Percentiles rank a stretch among this genome's conserved stretches.
Conservation (phyloP, 768 basidiomycete genomes). For the Boletus sp. region DNA sequence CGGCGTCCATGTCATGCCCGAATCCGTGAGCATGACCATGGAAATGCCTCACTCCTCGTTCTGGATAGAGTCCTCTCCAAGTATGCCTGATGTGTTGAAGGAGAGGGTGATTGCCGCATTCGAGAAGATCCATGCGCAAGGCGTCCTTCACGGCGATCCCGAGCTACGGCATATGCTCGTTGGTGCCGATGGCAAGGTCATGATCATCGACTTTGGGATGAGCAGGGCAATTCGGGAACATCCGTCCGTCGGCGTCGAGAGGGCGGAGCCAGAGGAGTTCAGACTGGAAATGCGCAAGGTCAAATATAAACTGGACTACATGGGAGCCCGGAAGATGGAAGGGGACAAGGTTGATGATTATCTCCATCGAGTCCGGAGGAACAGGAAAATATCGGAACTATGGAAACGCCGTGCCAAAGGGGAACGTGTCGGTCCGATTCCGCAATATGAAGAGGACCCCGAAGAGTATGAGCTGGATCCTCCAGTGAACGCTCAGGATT, state of each 20-base stretch:
- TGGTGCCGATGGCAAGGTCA: slow-evolving; percentile 50
- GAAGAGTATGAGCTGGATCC: slow-evolving; percentile 33
- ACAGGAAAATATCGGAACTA: slow-evolving; percentile 25
- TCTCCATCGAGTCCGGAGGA: slow-evolving; percentile 28
- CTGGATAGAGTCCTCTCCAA: slow-evolving; percentile 59
- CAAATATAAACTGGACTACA: slow-evolving; percentile 51
- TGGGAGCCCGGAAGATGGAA: slow-evolving; percentile 37
- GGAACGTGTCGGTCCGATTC: slow-evolving; percentile 30
- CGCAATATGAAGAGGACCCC: slow-evolving; percentile 31
- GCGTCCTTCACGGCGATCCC: slow-evolving; percentile 48
- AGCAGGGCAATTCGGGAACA: slow-evolving; percentile 34
- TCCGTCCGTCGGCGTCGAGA: slow-evolving; percentile 33
- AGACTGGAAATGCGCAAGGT: slow-evolving; percentile 54
- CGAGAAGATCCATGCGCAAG: slow-evolving; percentile 44
- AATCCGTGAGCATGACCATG: slow-evolving; percentile 43
- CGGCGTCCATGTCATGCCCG: slow-evolving; percentile 42
- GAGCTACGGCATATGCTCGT: slow-evolving; percentile 55
- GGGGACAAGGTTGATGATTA: slow-evolving; percentile 32
- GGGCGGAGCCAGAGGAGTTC: slow-evolving; percentile 42
- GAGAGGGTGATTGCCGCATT: slow-evolving; percentile 50
- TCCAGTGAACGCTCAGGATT: slow-evolving; percentile 33
- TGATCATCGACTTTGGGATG: slow-evolving; percentile 54
- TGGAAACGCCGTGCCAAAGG: slow-evolving; percentile 30
- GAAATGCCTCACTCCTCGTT: slow-evolving; percentile 56
- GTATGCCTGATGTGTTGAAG: slow-evolving; percentile 57